A percentile compares a stretch with the other conserved stretches of the same genome.
Conservation (phyloP, 2,329 filamentous ascomycete species). For the Colletotrichum australisinense region DNA sequence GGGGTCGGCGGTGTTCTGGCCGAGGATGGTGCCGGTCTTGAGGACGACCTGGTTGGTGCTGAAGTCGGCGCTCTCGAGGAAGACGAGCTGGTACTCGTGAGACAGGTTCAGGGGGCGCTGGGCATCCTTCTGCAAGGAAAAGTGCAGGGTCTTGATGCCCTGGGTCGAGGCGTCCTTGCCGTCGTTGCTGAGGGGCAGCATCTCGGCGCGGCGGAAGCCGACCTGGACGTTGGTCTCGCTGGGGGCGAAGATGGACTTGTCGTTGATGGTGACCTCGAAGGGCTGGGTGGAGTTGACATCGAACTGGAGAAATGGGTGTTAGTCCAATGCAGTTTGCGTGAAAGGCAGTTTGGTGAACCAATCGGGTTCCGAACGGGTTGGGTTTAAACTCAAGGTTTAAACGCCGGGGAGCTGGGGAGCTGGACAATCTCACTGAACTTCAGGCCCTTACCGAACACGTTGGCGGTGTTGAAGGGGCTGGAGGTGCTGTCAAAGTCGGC, state of each 20-base stretch:
- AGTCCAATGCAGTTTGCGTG: background rate
- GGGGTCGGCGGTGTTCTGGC: slow-evolving; percentile 46
- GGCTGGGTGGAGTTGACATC: slow-evolving; percentile 54
- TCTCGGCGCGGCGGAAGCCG: slow-evolving; percentile 71
- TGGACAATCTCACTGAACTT: slow-evolving; percentile 62
- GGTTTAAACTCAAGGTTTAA: too few species aligned
- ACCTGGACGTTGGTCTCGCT: slow-evolving; percentile 60
- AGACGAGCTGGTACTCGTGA: slow-evolving; percentile 70
- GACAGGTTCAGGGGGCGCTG: slow-evolving; percentile 65
- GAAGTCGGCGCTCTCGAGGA: slow-evolving; percentile 59
- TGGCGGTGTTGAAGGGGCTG: slow-evolving; percentile 62
- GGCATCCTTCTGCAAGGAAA: slow-evolving; percentile 65
- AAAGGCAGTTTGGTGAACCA: background rate
- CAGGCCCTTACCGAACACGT: slow-evolving; percentile 64
- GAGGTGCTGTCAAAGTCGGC: slow-evolving; percentile 56
- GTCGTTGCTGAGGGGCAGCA: slow-evolving; percentile 62
- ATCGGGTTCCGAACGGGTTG: too few species aligned
- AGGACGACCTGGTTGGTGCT: slow-evolving; percentile 64
- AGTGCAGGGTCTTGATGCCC: slow-evolving; percentile 72
- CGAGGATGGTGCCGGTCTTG: slow-evolving; percentile 65
- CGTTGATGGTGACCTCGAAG: slow-evolving; percentile 66
- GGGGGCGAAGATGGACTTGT: slow-evolving; percentile 69
- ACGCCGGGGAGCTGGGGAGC: too few species aligned
- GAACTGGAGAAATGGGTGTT: slow-evolving; percentile 45
- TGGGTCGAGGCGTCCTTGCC: slow-evolving; percentile 62